Conservation (phyloP, 1,284 basidiomycete genomes). For the Sanghuangporus baumii region DNA sequence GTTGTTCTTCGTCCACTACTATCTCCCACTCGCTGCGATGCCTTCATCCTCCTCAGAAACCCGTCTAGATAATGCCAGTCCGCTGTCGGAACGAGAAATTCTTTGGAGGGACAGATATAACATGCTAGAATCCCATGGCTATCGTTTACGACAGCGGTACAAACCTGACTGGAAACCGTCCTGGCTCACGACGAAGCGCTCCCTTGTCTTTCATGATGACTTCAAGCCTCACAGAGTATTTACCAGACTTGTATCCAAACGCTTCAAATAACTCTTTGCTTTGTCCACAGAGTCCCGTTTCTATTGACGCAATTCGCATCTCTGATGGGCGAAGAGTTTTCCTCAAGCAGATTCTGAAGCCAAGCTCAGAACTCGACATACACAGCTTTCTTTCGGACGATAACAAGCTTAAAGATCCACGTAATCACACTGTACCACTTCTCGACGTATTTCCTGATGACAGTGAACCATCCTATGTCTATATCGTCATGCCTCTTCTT, state of each 20-base stretch:
- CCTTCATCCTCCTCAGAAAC: no score
- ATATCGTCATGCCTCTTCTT: slow-evolving; percentile 12
- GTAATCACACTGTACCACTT: slow-evolving; percentile 9
- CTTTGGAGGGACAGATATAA: slow-evolving; percentile 6
- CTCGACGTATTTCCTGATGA: not conserved
- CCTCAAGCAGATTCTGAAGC: not conserved
- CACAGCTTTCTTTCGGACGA: not conserved
- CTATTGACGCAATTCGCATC: slow-evolving; percentile 1
- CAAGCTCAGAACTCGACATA: slow-evolving; percentile 21
- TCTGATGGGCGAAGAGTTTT: slow-evolving; percentile 5
- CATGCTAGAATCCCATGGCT: slow-evolving; percentile 15
- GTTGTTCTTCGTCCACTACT: no score
- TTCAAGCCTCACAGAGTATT: not conserved
- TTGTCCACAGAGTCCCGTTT: not conserved
- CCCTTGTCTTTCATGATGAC: slow-evolving; percentile 18
- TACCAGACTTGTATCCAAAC: not conserved
- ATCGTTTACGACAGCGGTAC: slow-evolving; percentile 22
- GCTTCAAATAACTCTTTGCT: not conserved
- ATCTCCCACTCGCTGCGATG: no score
- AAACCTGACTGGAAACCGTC: slow-evolving; percentile 22
- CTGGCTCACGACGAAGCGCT: slow-evolving; percentile 17
- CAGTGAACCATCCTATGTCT: not conserved
- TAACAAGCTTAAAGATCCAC: not conserved
- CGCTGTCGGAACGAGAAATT: not conserved
- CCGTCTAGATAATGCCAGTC: no score